Evolutionary conservation across 129 eudicot genomes (phyloP).

Genomic region (Flaveria robusta): DNA sequence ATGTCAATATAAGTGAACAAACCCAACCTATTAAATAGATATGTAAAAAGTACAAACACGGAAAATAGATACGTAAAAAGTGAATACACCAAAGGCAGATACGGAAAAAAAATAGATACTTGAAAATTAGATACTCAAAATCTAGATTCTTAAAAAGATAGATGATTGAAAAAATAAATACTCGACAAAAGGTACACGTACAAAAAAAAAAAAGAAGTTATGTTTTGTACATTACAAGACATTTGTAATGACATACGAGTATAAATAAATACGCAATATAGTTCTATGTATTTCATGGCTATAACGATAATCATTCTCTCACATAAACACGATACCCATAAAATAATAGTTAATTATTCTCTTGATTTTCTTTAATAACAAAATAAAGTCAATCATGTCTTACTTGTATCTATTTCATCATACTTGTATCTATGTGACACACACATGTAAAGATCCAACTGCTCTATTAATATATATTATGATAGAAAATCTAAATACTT

Average conservation of each 20-base stretch:
- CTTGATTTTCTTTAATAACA: neutral
- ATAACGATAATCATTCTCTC: too few relatives aligned
- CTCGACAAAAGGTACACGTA: neutral
- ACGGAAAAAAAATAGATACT: neutral
- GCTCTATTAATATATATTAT: constrained; percentile 6
- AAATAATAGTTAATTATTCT: too few relatives aligned
- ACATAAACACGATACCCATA: too few relatives aligned
- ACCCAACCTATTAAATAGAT: neutral
- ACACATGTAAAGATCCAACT: neutral
- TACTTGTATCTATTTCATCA: neutral
- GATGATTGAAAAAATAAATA: neutral
- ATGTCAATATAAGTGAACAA: neutral
- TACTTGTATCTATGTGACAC: neutral
- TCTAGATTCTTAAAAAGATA: too few relatives aligned
- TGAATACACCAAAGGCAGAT: neutral
- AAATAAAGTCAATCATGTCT: neutral
- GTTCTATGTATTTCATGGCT: neutral
- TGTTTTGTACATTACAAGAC: neutral
- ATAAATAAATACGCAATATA: neutral
- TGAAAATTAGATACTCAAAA: too few relatives aligned
- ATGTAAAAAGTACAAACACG: neutral
- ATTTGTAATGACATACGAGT: neutral
- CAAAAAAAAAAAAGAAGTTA: neutral
- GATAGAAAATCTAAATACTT: neutral
- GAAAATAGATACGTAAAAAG: neutral